Base-by-base conservation (phyloP, 2,329 filamentous ascomycete species). In the Kalaharituber pfeilii region DNA sequence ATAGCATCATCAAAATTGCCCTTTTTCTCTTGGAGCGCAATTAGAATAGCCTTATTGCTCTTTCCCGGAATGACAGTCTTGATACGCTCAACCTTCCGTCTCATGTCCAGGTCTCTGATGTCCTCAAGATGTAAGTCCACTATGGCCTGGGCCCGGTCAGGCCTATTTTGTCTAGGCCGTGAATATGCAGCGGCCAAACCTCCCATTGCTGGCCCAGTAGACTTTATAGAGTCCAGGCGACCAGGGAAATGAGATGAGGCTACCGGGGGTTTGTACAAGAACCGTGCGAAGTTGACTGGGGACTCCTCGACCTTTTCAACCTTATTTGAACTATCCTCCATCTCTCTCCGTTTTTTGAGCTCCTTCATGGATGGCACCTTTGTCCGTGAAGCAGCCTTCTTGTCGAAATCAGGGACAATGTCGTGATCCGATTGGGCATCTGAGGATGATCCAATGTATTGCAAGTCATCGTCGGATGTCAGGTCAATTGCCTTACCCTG, bases 361-460 rank as follows among this genome's bases (percentile, higher is more conserved):
- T 47, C 42, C 22, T 22, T 15, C 42, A 47, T 22, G 1, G 42
- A 47, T 22, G 42, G 42, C n/a, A 47, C 42, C 22, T 47, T 47
- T 47, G 42, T 22, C 42, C 25, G 18, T 22, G 15, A 20, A 20
- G 42, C 5, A 25, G 25, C 3, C 24, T 15, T 51, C 64, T 71
- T 26, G 5, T 30, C 55, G 29, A 71, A 75, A 1, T 77, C 75
- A 2, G 78, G 75, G 56, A 75, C 76, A 59, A 84, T 80, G 59
- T 81, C 75, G 1, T 66, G 18, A 66, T 65, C 42, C 71, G 68
- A 72, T 26, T 77, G 73, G 54, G 81, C 77, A 27, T 82, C 81
- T 0, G 80, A 82, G 13, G 74, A 77, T 20, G 79, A 81, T 36
- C 79, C 79, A 42, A 75, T 74, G 50, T 80, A 75, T 1, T 73